Conservation (phyloP, 805 yeast species). For the Kodamaea sagamina region DNA sequence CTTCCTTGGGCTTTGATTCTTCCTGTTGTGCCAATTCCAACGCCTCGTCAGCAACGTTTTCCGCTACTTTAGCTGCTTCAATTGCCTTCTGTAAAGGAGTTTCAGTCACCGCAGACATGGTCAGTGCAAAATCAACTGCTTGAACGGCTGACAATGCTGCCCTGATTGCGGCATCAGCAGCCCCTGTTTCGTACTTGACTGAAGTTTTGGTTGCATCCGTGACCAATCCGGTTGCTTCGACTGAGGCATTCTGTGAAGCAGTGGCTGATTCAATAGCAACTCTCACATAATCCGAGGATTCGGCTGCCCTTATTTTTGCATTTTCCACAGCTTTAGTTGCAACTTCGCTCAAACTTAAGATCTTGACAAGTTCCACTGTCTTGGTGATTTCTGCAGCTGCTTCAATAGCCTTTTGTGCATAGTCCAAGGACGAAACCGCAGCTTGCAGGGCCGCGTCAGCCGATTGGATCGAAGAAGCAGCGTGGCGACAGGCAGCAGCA, state of each 20-base stretch:
- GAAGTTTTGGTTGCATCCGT: neutral
- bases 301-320: neutral
- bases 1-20: neutral
- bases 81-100: neutral
- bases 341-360: slow-evolving; percentile 5
- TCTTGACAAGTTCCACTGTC: slow-evolving; percentile 1
- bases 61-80: slow-evolving; percentile 6
- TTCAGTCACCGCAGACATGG: neutral
- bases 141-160: slow-evolving; percentile 4
- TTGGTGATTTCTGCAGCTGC: neutral
- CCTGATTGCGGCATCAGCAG: slow-evolving; percentile 7
- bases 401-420: neutral
- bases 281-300: slow-evolving; percentile 1
- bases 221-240: slow-evolving; percentile 2
- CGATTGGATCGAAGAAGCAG: slow-evolving; percentile 5
- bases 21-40: neutral
- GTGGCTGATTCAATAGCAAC: slow-evolving; percentile 1
- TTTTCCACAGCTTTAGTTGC: neutral
- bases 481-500: slow-evolving; percentile 2
- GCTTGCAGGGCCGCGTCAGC: slow-evolving; percentile 5
- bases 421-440: slow-evolving; percentile 5
- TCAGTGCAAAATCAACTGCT: slow-evolving; percentile 7
- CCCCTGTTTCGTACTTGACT: slow-evolving; percentile 1
- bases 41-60: slow-evolving; percentile 6
- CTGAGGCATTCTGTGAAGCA: slow-evolving; percentile 1